Evolutionary conservation across 345 rosid genomes (phyloP), one percentile per base, ranked within the genome.

Genomic region (Arabidopsis arenosa): DNA sequence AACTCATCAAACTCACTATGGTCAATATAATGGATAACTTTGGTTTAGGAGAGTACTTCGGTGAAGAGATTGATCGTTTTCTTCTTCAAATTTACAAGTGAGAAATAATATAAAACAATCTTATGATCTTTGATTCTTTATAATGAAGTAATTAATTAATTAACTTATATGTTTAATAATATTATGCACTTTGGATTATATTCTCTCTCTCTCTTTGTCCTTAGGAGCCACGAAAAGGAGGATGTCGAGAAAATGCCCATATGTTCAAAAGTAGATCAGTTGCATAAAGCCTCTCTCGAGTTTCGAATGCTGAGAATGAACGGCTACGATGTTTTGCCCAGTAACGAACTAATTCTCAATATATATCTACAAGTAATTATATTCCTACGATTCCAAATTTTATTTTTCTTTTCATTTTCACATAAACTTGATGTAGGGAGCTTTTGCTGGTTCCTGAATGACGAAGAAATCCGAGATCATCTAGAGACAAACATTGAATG

Each of bases 391-490:
- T 37, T 36, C 5, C 13, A 57, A 35, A 33, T 36, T 3, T 61
- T 3, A 57, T 13, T 30, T 55, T 59, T 33, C 2, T 45, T 44
- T 70, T 15, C 26, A 1, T 30, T 47, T 35, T n/a, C 5, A 9
- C 35, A 39, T 4, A 43, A 17, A 5, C 15, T 17, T 39, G 30
- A 18, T 66, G 51, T 83, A 86, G 92, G 84, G 59, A 81, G 45
- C 3, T 84, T 87, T 47, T 83, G 89, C 41, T 85, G 87, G 95
- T 89, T 89, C 77, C 61, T 87, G 61, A 66, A 49, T 36, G 74
- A 82, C 0, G 73, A 55, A 43, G 83, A 77, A 67, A 66, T 76
- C 39, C 71, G 26, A 36, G 60, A 82, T 41, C 75, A 60, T 30
- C 51, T 86, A 0, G 79, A 78, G 58, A 41, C 30, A 4, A 72